Evolutionary conservation across 108 stramenopile species (phyloP), one percentile per base, ranked within the genome.

Genomic region (Fragilariopsis cylindrus): DNA sequence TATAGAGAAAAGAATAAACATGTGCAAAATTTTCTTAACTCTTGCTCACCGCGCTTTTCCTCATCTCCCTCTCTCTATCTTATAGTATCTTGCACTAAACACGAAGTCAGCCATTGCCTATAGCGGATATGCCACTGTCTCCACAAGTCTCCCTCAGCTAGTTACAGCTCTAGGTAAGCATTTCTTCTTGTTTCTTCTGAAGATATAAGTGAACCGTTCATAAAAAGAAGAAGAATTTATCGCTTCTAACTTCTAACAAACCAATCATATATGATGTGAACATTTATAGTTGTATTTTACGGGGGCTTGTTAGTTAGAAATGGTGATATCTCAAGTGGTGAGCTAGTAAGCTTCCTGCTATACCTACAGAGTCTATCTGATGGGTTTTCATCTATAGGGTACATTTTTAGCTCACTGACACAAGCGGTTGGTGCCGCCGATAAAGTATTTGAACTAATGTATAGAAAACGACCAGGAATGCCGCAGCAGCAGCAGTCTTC

Each of bases 341-440:
- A 88, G 44, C 78, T 93, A 1, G 89, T 93, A 3, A 82, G 78
- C 45, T 93, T 93, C 56, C 58, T 90, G 57, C 83, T 93, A 9
- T 89, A 89, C 60, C 76, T 86, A 7, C 65, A 73, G 53, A 77
- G 76, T 18, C 76, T 93, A 4, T 77, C 76, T 3, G 86, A 88
- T 69, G 82, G 85, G 2, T 87, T 90, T 80, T 57, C 75, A 13
- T 71, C 65, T 30, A 82, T 93, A 42, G 89, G 86, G 19, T 81
- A 76, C 63, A 85, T 93, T 15, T 90, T 88, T 72, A 54, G 74
- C 15, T 75, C 77, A 9, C 69, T 93, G 42, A 86, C 88, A 0
- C 82, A 84, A 50, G 89, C 89, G 15, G 80, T 88, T 7, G 92
- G 89, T 9, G 92, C 89, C 7, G 92, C 92, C 12, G 92, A 92